phyloP scores from a whole-genome alignment of 2,329 filamentous ascomycete genomes.

The Ustilaginoidea virens region DNA sequence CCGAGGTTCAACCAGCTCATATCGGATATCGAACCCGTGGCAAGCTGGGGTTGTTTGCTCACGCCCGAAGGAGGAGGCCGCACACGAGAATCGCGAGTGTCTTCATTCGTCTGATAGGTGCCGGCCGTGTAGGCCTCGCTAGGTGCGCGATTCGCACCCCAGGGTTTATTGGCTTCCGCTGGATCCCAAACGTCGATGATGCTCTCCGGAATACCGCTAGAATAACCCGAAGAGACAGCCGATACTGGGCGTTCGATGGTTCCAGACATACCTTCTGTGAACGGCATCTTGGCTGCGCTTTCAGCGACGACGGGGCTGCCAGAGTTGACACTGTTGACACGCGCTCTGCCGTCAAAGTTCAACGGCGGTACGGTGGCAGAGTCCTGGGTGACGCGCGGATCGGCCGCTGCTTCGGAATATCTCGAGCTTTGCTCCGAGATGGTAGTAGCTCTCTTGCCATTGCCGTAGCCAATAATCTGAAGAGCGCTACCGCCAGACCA shows the following conservation, averaged over 20 bases:
- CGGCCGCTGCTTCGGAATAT: slow-evolving; percentile 27
- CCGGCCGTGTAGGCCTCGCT: slow-evolving; percentile 36
- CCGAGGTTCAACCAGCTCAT: slow-evolving; percentile 73
- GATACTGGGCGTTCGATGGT: slow-evolving; percentile 44
- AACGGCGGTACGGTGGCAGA: slow-evolving; percentile 58
- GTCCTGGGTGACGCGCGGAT: slow-evolving; percentile 39
- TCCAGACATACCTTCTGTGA: slow-evolving; percentile 42
- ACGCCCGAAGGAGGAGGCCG: slow-evolving; percentile 19
- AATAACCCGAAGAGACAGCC: slow-evolving; percentile 36
- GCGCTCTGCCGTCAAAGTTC: slow-evolving; percentile 45
- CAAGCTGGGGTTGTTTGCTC: slow-evolving; percentile 34
- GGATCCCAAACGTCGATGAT: slow-evolving; percentile 41
- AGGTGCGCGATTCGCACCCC: slow-evolving; percentile 33
- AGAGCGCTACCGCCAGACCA: slow-evolving; percentile 60
- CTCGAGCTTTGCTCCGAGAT: slow-evolving; percentile 39
- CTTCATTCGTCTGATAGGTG: slow-evolving; percentile 23
- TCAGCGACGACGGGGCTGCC: slow-evolving; percentile 55
- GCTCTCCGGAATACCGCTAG: slow-evolving; percentile 50
- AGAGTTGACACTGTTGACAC: slow-evolving; percentile 50
- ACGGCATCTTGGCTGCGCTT: slow-evolving; percentile 33
- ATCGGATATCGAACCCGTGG: slow-evolving; percentile 39
- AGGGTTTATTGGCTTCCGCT: slow-evolving; percentile 26
- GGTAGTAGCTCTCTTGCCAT: slow-evolving; percentile 32
- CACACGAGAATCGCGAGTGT: slow-evolving; percentile 17
- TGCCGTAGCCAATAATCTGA: slow-evolving; percentile 47